Base-by-base conservation (phyloP, 495 filamentous ascomycete genomes). In the Clohesyomyces aquaticus region DNA sequence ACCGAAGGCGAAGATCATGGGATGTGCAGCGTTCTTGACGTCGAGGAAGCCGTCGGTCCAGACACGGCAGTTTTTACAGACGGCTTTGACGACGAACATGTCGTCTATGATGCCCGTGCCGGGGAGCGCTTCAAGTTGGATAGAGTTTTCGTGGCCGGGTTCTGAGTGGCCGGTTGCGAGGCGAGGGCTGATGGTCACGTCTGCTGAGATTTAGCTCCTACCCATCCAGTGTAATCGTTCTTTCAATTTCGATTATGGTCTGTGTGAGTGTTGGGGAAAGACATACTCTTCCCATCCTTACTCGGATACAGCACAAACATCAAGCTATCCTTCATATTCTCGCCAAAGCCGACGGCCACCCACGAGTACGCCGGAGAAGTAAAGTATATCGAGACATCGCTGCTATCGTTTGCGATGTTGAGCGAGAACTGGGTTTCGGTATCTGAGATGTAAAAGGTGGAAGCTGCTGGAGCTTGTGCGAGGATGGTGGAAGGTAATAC, bases 1-100 rank as follows among this genome's bases (percentile, higher is more conserved):
- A 18, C 71, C 71, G 45, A 73, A 67, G 29, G 68, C 71, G 52
- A 66, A 73, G 28, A 73, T 71, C 65, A 64, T 69, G 3, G 71
- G 71, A 35, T 68, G 59, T 6, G 52, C 49, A 11, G 53, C 59
- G 23, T 59, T 55, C 23, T 63, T 55, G 19, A 58, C 27, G 62
- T 71, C 51, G 25, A 73, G 23, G 29, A 51, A 54, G 27, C 63
- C 59, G 23, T 51, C 55, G 14, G 32, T 53, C 71, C 71, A 73
- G 45, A 49, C 57, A n/a, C 59, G 61, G 51, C 71, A 73, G 57
- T 66, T 64, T 48, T 42, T 57, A 48, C 68, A 71, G 0, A 63
- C 41, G 22, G 71, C 71, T 22, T 69, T 63, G 51, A 73, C 27
- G 38, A 69, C 59, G 55, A 68, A 71, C 49, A 66, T 63, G 22